A percentile compares a stretch with the other conserved stretches of the same genome.
Conservation (phyloP, 2,329 filamentous ascomycete genomes). For the Alternaria incomplexa region DNA sequence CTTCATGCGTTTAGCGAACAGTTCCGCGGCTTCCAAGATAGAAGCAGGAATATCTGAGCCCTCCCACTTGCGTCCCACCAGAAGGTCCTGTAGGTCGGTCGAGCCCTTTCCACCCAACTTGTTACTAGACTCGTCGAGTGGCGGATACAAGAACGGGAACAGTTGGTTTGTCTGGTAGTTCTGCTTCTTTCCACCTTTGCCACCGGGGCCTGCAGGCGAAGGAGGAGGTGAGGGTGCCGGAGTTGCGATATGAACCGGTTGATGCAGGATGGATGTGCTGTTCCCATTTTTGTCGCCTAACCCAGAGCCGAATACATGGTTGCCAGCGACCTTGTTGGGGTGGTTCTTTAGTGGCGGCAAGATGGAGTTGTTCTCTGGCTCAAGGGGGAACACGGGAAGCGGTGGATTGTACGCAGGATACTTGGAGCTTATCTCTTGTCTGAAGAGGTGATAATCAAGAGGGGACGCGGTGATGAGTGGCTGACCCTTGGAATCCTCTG, state of each 20-base stretch:
- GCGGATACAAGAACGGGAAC: constrained; percentile 97
- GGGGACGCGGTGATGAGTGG: constrained; percentile 91
- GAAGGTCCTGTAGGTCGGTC: constrained; percentile 76
- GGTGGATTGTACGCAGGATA: constrained; percentile 96
- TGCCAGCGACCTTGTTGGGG: constrained; percentile 60
- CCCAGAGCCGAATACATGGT: constrained; percentile 59
- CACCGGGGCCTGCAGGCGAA: constrained; percentile 80
- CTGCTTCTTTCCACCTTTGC: constrained; percentile 96
- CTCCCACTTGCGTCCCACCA: constrained; percentile 87
- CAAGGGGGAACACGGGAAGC: constrained; percentile 79
- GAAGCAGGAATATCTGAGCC: constrained; percentile 93
- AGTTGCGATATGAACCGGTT: constrained; percentile 98
- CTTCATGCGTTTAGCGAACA: constrained; percentile 88
- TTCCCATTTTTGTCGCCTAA: constrained; percentile 55
- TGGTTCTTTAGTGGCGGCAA: constrained; percentile 84
- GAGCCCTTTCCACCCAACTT: constrained; percentile 87
- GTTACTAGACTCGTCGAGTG: constrained; percentile 86
- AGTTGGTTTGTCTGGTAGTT: constrained; percentile 99
- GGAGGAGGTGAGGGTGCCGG: constrained; percentile 94
- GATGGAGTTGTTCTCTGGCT: constrained; percentile 89
- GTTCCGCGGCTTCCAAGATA: constrained; percentile 90
- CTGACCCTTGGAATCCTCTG: constrained; percentile 66
- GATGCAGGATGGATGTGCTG: constrained; percentile 80
- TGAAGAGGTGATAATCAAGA: constrained; percentile 93
- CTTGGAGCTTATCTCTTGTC: constrained; percentile 96